Conservation (phyloP, 2,329 filamentous ascomycete species). For the Phaeosphaeriaceae sp. region DNA sequence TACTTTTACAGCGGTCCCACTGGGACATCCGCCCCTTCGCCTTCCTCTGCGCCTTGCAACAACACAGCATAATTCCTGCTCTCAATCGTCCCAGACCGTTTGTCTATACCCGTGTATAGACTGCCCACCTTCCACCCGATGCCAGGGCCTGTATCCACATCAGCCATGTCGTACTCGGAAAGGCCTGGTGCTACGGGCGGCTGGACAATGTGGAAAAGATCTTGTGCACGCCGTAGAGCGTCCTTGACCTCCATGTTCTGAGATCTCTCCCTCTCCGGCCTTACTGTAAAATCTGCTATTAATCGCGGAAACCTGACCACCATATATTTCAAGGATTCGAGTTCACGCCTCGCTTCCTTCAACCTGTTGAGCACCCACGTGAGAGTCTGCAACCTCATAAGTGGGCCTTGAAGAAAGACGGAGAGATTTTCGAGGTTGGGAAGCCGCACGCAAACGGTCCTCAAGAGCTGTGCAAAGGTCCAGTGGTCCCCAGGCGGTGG, state of each 20-base stretch:
- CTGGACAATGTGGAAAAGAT: not conserved
- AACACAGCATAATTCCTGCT: not conserved
- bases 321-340: not conserved
- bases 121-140: conserved; percentile 2
- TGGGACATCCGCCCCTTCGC: no score
- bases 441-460: not conserved
- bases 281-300: not conserved
- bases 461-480: not conserved
- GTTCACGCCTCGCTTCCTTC: not conserved
- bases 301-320: not conserved
- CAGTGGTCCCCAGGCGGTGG: not conserved
- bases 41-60: no score
- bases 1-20: no score
- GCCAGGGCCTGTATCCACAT: not conserved
- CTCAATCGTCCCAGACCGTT: not conserved
- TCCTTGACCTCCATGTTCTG: no score
- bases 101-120: not conserved
- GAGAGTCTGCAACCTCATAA: not conserved
- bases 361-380: not conserved
- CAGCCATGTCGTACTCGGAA: conserved; percentile 1
- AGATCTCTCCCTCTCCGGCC: no score
- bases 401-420: conserved; percentile 1
- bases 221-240: no score
- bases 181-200: not conserved
- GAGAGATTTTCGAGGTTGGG: not conserved